Conservation (phyloP, 2,329 filamentous ascomycete genomes). For the Sphaceloma murrayae region DNA sequence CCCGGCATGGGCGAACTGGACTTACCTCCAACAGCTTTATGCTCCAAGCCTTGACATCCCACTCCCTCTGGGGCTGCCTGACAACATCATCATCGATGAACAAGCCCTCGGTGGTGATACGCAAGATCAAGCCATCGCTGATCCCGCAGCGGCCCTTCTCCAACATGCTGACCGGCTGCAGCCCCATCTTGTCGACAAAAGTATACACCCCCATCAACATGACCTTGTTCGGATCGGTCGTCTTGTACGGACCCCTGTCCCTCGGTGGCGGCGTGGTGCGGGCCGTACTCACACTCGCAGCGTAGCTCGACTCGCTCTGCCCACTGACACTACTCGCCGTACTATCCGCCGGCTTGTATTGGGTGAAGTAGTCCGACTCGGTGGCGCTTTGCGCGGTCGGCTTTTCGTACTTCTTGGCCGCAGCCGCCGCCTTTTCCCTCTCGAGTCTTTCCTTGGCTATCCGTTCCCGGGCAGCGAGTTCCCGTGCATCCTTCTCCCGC, state of each 20-base stretch:
- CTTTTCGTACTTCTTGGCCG: slow-evolving; percentile 34
- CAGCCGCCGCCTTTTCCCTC: slow-evolving; percentile 29
- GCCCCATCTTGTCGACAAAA: slow-evolving; percentile 81
- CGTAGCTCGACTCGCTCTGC: slow-evolving; percentile 78
- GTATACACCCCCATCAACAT: slow-evolving; percentile 87
- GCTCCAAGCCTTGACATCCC: slow-evolving; percentile 98
- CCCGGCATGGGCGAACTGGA: neutral
- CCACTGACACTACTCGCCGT: slow-evolving; percentile 34
- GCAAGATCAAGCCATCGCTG: slow-evolving; percentile 83
- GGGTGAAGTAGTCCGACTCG: slow-evolving; percentile 10
- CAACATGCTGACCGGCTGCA: slow-evolving; percentile 83
- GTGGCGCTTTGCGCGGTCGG: slow-evolving; percentile 42
- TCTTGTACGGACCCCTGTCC: slow-evolving; percentile 67
- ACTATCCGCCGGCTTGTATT: slow-evolving; percentile 3
- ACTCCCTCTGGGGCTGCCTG: slow-evolving; percentile 86
- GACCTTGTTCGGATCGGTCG: slow-evolving; percentile 90
- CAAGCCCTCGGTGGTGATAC: slow-evolving; percentile 85
- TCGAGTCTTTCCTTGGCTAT: slow-evolving; percentile 33
- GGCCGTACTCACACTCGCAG: slow-evolving; percentile 72
- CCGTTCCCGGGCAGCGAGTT: slow-evolving; percentile 40
- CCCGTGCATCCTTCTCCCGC: slow-evolving; percentile 40
- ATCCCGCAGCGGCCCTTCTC: slow-evolving; percentile 75
- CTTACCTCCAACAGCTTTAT: slow-evolving; percentile 79
- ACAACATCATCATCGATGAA: slow-evolving; percentile 96
- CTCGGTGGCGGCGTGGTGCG: slow-evolving; percentile 76